Base-by-base conservation (phyloP, 2,329 filamentous ascomycete species). In the Tolypocladium amazonense region DNA sequence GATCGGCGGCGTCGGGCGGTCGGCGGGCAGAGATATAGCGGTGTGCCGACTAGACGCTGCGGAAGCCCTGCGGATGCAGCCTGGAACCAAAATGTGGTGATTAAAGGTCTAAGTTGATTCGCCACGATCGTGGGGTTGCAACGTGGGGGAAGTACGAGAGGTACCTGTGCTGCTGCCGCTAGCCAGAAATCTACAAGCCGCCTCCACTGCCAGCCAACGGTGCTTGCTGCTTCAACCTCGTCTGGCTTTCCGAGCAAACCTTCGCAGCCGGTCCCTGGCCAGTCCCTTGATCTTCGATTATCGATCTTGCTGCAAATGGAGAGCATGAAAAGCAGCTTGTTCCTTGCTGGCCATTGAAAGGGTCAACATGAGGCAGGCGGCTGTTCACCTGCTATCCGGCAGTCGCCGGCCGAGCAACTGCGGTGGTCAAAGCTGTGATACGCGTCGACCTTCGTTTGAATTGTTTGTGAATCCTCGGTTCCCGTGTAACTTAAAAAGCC, bases 81-180 rank as follows among this genome's bases (percentile, higher is more conserved):
- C 35, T 35, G 1, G 45, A 25, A 9, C 45, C 25, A 27, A 30
- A 23, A 15, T 20, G 55, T 11, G 55, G 55, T 56, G 55, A 56
- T 33, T 56, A 45, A 56, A 56, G 55, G 55, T 56, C 55, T 45
- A 56, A 56, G 55, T 56, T 56, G 55, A 56, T 56, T 56, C 55
- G 55, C 55, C 55, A 43, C 55, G 37, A 27, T 14, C 35, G 18
- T 25, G 25, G 27, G 38, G 55, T 33, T 33, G 37, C 55, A 56
- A 18, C 20, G 39, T 56, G 55, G 38, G 55, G 55, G 30, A 35
- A n/a, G 41, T 45, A 45, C n/a, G 41, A 35, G 35, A 45, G n/a
- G 50, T 54, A 54, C 50, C 30, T 54, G 30, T 11, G 50, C 6
- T n/a, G 30, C 30, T 15, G 50, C 50, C 27, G 50, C 50, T 54